These are phyloP conservation scores for Tetradesmus lagerheimii DNA, from an alignment of 139 green algal species.

Conservation along the genomic window DNA sequence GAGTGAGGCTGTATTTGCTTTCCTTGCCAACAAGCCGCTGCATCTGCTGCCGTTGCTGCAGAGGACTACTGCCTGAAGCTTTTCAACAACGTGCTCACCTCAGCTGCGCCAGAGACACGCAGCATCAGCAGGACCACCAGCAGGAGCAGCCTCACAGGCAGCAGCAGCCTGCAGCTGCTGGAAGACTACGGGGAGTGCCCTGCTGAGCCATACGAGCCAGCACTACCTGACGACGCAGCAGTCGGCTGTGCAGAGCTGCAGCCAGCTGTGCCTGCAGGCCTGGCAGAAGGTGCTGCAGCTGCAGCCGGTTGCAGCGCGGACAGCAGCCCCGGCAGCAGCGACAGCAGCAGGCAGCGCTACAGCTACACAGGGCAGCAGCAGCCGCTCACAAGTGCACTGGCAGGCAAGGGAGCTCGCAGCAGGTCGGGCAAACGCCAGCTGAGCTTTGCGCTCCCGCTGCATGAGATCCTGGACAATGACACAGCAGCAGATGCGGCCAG, in stretches of 20 bases:
- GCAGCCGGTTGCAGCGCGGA: background rate
- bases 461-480: background rate
- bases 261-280: background rate
- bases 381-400: conserved; percentile 26
- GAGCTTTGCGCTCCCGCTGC: conserved; percentile 27
- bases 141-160: background rate
- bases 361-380: conserved; percentile 31
- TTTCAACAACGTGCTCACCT: conserved; percentile 51
- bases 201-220: background rate
- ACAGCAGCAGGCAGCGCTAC: background rate
- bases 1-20: background rate
- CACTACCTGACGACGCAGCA: background rate
- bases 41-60: background rate
- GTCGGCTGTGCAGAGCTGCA: background rate
- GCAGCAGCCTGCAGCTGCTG: background rate
- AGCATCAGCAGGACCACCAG: background rate
- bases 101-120: background rate
- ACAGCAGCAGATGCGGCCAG: background rate
- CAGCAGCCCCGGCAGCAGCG: background rate
- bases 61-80: conserved; percentile 54
- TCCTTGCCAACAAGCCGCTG: background rate
- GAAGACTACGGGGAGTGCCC: background rate
- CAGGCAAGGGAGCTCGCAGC: background rate
- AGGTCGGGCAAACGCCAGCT: conserved; percentile 31
- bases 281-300: background rate